Percentiles rank a stretch among this genome's conserved stretches.
Conservation (phyloP, 2,329 filamentous ascomycete species). For the Epichloe glyceriae region DNA sequence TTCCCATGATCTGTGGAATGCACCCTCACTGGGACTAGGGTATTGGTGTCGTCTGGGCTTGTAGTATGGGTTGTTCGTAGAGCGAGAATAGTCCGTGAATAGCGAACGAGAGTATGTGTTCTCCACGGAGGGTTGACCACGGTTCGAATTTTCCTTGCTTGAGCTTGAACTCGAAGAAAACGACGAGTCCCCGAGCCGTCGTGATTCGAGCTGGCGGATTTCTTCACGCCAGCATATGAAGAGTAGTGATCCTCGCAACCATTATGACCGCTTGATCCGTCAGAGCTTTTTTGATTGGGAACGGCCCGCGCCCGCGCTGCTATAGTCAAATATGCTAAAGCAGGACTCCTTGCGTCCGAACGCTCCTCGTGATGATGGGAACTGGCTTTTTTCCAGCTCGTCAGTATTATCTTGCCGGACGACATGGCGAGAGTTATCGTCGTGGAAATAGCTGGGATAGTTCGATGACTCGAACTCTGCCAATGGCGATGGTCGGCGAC, state of each 20-base stretch:
- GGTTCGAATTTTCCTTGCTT: background rate
- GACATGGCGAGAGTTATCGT: background rate
- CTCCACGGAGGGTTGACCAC: background rate
- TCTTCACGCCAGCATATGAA: background rate
- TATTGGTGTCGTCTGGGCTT: constrained; percentile 13
- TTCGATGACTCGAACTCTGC: background rate
- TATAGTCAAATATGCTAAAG: constrained; percentile 2
- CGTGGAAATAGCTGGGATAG: background rate
- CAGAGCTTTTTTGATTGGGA: background rate
- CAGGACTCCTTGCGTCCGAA: background rate
- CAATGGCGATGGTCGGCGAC: constrained; percentile 1
- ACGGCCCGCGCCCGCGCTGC: background rate
- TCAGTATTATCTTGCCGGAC: background rate
- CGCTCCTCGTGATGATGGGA: constrained; percentile 1
- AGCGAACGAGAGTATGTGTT: constrained; percentile 1
- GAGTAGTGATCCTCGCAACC: background rate
- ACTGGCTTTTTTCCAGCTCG: background rate
- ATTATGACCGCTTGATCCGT: background rate
- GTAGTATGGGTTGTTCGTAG: constrained; percentile 22
- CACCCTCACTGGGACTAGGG: constrained; percentile 4
- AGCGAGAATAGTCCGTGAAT: constrained; percentile 14
- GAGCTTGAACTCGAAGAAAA: constrained; percentile 1
- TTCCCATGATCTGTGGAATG: constrained; percentile 1
- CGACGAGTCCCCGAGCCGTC: background rate
- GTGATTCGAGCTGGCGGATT: background rate